Base-by-base conservation (phyloP, 208 protist genomes). In the Herpetomonas samuelpessoai region DNA sequence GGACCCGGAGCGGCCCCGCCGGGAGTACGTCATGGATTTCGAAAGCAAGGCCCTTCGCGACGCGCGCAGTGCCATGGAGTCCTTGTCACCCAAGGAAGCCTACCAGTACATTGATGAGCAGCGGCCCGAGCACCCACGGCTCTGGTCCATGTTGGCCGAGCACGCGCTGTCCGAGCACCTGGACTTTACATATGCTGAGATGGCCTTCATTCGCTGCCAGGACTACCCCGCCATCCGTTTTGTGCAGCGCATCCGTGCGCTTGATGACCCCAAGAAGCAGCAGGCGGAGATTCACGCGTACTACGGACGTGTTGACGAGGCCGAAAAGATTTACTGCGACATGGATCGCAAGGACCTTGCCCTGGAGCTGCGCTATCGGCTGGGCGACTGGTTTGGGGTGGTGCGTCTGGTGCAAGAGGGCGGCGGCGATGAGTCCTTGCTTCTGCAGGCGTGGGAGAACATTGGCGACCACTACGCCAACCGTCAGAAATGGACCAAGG, bases 141-240 rank as follows among this genome's bases (percentile, higher is more conserved):
- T 99, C 52, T 99, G 97, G 95, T 60, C 68, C 28, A 50, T 98
- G 39, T 77, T 99, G n/a, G 95, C 97, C 3, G 95, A 98, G 70
- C 71, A 92, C 30, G 88, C 95, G 2, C 82, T 99, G 3, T 54
- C 77, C 27, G 69, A 75, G 57, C 65, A 81, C 53, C 71, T 97
- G 16, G 78, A 96, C 71, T 96, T 97, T 63, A 81, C 83, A 25
- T 83, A 93, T 51, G 92, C 94, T 7, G 88, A 97, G 66, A 83
- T 93, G 65, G 97, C 96, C 12, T 97, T 98, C 65, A 96, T 99
- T n/a, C 76, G 89, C 49, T 87, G 79, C 62, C 54, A 74, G 10
- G 96, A 99, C 77, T 99, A 98, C 78, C 83, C 92, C 25, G 93
- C 97, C 12, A 88, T 99, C 18, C 92, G 98, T 69, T 98, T 99